These are phyloP conservation scores for Tuber umbilicatum DNA, from an alignment of 495 filamentous ascomycete genomes.

Conservation along the genomic window DNA sequence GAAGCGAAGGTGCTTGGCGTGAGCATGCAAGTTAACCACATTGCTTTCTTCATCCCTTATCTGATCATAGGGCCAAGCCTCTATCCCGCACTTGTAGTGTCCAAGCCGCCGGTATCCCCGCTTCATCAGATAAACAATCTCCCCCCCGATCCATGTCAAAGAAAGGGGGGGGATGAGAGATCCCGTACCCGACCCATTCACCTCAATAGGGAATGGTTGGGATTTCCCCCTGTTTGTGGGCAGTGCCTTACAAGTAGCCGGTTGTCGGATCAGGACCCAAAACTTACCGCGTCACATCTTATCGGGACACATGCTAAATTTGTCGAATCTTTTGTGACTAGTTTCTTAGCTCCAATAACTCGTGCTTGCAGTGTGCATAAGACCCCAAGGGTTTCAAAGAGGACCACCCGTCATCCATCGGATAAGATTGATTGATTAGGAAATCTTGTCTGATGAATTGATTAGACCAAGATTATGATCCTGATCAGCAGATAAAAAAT, in stretches of 20 bases:
- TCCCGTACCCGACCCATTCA: not conserved
- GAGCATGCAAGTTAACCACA: not conserved
- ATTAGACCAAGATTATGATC: not conserved
- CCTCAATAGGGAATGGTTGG: not conserved
- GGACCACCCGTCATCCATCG: not conserved
- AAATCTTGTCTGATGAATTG: constrained; percentile 13
- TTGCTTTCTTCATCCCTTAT: not conserved
- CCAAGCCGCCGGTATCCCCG: not conserved
- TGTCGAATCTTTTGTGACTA: not conserved
- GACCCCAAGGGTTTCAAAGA: not conserved
- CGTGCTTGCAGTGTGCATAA: no score
- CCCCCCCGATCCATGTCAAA: not conserved
- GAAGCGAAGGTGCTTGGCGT: not conserved
- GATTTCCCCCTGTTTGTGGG: not conserved
- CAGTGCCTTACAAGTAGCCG: not conserved
- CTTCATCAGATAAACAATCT: not conserved
- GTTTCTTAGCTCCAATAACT: no score
- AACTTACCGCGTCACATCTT: constrained; percentile 5
- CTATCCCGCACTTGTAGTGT: not conserved
- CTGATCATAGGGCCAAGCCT: not conserved
- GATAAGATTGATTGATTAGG: constrained; percentile 17
- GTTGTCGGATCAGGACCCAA: not conserved
- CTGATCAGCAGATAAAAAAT: not conserved
- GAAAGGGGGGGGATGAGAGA: not conserved
- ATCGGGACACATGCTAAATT: not conserved